phyloP scores from a whole-genome alignment of 768 basidiomycete species.

The Agaricus blazei region DNA sequence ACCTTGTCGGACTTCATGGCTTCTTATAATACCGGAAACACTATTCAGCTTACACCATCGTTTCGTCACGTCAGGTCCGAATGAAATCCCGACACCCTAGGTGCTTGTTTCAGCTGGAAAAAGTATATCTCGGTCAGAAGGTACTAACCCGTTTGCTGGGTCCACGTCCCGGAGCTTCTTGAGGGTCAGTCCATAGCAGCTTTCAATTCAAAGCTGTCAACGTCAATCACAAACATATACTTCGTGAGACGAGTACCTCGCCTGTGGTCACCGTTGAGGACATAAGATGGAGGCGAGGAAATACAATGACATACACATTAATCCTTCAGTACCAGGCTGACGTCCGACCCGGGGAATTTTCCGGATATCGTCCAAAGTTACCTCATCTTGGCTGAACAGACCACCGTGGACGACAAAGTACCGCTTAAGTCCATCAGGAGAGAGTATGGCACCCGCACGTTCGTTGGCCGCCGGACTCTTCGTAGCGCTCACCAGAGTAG shows the following conservation, averaged over 20 bases:
- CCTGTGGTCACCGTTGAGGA: conserved; percentile 30
- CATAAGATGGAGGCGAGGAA: conserved; percentile 8
- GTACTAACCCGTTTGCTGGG: conserved; percentile 87
- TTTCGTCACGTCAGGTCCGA: conserved; percentile 92
- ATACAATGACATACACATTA: conserved; percentile 65
- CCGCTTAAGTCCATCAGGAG: conserved; percentile 76
- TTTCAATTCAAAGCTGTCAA: conserved; percentile 24
- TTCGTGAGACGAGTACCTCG: conserved; percentile 43
- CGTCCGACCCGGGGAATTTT: conserved; percentile 82
- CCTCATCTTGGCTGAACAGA: conserved; percentile 89
- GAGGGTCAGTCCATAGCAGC: conserved; percentile 97
- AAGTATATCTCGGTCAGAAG: neutral
- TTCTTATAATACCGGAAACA: conserved; percentile 85
- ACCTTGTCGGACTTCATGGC: conserved; percentile 96
- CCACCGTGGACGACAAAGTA: conserved; percentile 97
- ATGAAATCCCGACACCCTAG: conserved; percentile 91
- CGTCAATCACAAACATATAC: conserved; percentile 1
- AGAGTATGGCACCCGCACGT: conserved; percentile 59
- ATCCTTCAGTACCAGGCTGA: conserved; percentile 91
- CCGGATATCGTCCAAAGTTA: conserved; percentile 91
- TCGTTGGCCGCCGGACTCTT: conserved; percentile 43
- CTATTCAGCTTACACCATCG: conserved; percentile 86
- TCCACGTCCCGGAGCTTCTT: conserved; percentile 81
- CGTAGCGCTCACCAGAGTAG: conserved; percentile 78
- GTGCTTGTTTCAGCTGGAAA: neutral